These are phyloP conservation scores for Hyaloscypha finlandica DNA, from an alignment of 495 filamentous ascomycete species.

Conservation along the genomic window DNA sequence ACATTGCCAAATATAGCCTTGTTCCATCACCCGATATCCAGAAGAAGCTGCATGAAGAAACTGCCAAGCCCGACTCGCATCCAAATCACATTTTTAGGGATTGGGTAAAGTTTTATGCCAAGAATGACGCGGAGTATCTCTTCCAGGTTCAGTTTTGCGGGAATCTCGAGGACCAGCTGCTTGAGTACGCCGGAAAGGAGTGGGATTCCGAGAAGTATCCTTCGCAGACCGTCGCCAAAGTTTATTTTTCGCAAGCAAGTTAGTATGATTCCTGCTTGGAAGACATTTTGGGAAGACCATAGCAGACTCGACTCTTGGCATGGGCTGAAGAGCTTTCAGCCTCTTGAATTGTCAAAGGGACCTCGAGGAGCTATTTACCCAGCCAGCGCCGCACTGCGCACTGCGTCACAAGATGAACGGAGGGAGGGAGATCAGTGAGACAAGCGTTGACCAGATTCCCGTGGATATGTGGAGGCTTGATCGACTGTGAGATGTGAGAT, in stretches of 20 bases:
- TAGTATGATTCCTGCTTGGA: conserved; percentile 43
- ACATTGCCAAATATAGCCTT: conserved; percentile 50
- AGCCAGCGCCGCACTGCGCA: conserved; percentile 14
- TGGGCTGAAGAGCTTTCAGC: conserved; percentile 45
- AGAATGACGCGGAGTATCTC: conserved; percentile 48
- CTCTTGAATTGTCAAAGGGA: conserved; percentile 46
- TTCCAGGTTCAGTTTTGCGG: conserved; percentile 48
- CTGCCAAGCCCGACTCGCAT: conserved; percentile 40
- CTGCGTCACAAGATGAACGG: conserved; percentile 26
- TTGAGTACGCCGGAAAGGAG: conserved; percentile 49
- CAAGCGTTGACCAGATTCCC: conserved; percentile 23
- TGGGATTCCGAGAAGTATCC: conserved; percentile 53
- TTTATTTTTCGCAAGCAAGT: conserved; percentile 48
- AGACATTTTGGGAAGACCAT: conserved; percentile 49
- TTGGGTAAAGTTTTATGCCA: conserved; percentile 45
- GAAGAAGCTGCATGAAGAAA: conserved; percentile 42
- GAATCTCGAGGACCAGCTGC: conserved; percentile 49
- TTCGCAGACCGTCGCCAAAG: conserved; percentile 47
- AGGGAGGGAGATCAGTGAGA: conserved; percentile 18
- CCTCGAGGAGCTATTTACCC: conserved; percentile 39
- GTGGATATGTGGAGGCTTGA: conserved; percentile 20
- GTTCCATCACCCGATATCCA: conserved; percentile 41
- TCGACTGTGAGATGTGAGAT: no score
- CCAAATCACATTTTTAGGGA: conserved; percentile 43
- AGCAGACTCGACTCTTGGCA: conserved; percentile 49